Base-by-base conservation (phyloP, 2,329 filamentous ascomycete genomes). In the Calonectria ilicicola region DNA sequence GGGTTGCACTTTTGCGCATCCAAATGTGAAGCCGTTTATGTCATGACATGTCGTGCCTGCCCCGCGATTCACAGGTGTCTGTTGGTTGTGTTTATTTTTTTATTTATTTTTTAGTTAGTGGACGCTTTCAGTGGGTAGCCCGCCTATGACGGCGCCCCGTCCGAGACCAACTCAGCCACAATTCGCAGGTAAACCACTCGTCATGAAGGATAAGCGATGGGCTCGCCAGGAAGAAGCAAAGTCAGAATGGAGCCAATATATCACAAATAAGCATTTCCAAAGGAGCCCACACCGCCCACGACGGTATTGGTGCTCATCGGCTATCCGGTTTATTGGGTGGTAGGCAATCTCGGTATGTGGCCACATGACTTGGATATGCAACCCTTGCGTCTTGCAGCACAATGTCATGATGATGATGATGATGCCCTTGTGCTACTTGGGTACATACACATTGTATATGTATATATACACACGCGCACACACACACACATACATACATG, bases 161-260 rank as follows among this genome's bases (percentile, higher is more conserved):
- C 53, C 23, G 53, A 60, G 53, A 60, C 53, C 38, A 23, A 23
- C 53, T 46, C 58, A 70, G 67, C 67, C 69, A 67, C 69, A 58
- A 23, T 19, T 49, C 27, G 35, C 46, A 7, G 40, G 9, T 38
- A 64, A 62, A 49, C 69, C 69, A 71, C 64, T 71, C 65, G 47
- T 21, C 23, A 21, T 40, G 46, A 64, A 21, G 49, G 27, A 38
- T 67, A 67, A 71, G 69, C 69, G 69, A 71, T 60, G 6, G 8
- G n/a, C 53, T 23, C 44, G 29, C 14, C n/a, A 27, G 32, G 12
- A 38, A 60, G 53, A 60, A 56, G 56, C 35, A 69, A 68, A 29
- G 26, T 42, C 53, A n/a, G n/a, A n/a, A n/a, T n/a, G n/a, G n/a
- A n/a, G n/a, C n/a, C n/a, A 26, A 42, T 27, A 44, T 27, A 67